Evolutionary conservation across 805 yeast genomes (phyloP).

Genomic region (Millerozyma miso): DNA sequence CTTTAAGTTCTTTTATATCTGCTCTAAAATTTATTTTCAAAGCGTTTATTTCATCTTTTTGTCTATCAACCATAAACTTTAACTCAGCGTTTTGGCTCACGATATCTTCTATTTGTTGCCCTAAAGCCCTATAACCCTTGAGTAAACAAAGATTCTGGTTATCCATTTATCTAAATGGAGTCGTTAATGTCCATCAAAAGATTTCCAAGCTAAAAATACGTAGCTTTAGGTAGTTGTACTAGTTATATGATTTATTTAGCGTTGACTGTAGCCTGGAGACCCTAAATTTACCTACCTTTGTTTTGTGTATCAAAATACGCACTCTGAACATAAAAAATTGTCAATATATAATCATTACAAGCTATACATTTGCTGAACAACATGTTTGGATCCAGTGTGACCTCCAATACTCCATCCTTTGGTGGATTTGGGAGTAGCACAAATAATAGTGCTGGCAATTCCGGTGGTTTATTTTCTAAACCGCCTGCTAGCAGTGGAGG

Average conservation of each 20-base stretch:
- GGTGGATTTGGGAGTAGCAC: conserved; percentile 10
- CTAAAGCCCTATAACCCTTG: neutral
- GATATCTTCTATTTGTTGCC: conserved; percentile 1
- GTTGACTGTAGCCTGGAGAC: too few species aligned
- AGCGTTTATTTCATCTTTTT: conserved; percentile 1
- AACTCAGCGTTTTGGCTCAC: neutral
- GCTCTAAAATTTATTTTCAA: neutral
- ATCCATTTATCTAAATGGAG: neutral
- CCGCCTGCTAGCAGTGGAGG: conserved; percentile 4
- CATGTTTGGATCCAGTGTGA: conserved; percentile 13
- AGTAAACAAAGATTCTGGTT: neutral
- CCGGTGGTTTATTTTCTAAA: conserved; percentile 8
- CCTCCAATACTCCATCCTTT: conserved; percentile 8
- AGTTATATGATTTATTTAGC: too few species aligned
- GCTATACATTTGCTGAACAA: neutral
- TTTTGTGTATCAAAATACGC: neutral
- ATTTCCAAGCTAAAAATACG: too few species aligned
- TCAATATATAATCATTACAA: neutral
- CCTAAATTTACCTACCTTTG: neutral
- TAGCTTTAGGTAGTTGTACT: too few species aligned
- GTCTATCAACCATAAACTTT: neutral
- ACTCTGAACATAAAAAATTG: neutral
- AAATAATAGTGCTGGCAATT: conserved; percentile 2
- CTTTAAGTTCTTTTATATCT: neutral
- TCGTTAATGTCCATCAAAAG: too few species aligned